A percentile compares a stretch with the other conserved stretches of the same genome.
Conservation (phyloP, 129 eudicot genomes). For the Pseudognaphalium luteoalbum region DNA sequence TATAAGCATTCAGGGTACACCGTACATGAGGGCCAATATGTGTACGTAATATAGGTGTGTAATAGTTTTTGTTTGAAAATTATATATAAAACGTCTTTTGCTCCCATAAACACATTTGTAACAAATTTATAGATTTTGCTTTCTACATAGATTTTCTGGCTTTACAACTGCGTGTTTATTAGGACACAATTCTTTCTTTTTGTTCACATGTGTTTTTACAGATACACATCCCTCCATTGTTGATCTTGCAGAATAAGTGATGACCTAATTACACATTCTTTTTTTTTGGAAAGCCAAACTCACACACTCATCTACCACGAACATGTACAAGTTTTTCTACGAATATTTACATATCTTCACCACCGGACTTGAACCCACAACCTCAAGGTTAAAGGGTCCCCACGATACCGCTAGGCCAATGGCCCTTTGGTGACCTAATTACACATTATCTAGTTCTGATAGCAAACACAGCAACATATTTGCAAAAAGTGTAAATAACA, state of each 20-base stretch:
- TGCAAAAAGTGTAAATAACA: no score
- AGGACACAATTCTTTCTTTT: neutral
- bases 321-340: no score
- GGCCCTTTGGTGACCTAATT: neutral
- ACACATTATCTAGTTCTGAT: constrained; percentile 23
- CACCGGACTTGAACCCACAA: no score
- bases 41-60: neutral
- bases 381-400: no score
- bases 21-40: neutral
- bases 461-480: constrained; percentile 37
- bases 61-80: no score
- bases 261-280: neutral
- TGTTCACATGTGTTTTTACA: neutral
- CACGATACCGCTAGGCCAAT: no score
- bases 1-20: neutral
- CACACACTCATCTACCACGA: no score
- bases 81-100: neutral
- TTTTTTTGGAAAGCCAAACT: no score
- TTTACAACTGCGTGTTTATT: neutral
- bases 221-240: neutral
- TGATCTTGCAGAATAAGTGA: neutral
- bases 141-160: neutral
- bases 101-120: no score
- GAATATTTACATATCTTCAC: no score
- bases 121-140: neutral